Conservation (phyloP, 805 yeast species). For the Wickerhamomyces alni region DNA sequence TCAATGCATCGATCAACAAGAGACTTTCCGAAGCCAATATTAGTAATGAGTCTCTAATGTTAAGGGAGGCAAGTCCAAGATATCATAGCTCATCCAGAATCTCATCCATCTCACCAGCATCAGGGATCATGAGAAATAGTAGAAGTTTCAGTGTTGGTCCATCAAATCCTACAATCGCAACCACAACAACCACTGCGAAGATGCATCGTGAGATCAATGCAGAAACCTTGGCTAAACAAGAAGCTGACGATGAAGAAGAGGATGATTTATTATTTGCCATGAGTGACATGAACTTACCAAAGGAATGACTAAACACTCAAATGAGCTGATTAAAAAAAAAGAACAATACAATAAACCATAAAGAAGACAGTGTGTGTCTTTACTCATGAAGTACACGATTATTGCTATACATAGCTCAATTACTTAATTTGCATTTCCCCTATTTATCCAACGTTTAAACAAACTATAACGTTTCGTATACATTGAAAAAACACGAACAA, state of each 20-base stretch:
- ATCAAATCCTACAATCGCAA: slow-evolving; percentile 26
- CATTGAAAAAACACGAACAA: too few relatives aligned
- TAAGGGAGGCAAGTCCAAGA: slow-evolving; percentile 2
- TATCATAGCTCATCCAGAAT: neutral
- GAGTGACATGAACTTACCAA: slow-evolving; percentile 63
- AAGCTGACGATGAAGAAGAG: slow-evolving; percentile 42
- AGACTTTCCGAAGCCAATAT: slow-evolving; percentile 23
- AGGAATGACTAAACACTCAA: neutral
- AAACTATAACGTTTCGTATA: too few relatives aligned
- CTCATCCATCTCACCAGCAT: slow-evolving; percentile 7
- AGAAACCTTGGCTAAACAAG: neutral
- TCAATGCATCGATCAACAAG: slow-evolving; percentile 25
- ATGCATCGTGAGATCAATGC: slow-evolving; percentile 17
- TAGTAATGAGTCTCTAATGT: slow-evolving; percentile 18
- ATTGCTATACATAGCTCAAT: too few relatives aligned
- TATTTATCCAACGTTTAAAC: too few relatives aligned
- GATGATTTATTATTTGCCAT: slow-evolving; percentile 64
- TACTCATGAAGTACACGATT: too few relatives aligned
- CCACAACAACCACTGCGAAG: slow-evolving; percentile 25
- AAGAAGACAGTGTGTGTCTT: too few relatives aligned
- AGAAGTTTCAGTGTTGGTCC: slow-evolving; percentile 22
- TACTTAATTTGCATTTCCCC: too few relatives aligned
- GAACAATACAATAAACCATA: too few relatives aligned
- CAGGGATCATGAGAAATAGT: slow-evolving; percentile 8
- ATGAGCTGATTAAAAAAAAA: too few relatives aligned